Percentiles rank a stretch among this genome's conserved stretches.
phyloP scores from a whole-genome alignment of 805 yeast genomes.

The Ascoidea rubescens region DNA sequence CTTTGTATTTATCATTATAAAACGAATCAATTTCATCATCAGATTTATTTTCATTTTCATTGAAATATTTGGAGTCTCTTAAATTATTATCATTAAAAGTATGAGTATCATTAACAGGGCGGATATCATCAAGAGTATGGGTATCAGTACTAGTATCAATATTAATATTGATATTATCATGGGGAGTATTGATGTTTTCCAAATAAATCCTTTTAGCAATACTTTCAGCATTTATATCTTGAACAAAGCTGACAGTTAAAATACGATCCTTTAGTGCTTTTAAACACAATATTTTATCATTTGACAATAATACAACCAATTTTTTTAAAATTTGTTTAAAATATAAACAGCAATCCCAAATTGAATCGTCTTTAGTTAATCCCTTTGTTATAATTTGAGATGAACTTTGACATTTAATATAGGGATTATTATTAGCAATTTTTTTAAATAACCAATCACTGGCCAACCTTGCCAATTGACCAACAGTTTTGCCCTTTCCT shows the following conservation, averaged over 20 bases:
- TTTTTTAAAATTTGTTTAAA: slow-evolving; percentile 27
- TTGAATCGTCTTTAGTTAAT: slow-evolving; percentile 60
- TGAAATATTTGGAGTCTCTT: background rate
- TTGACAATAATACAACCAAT: slow-evolving; percentile 53
- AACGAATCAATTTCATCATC: background rate
- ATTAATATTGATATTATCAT: background rate
- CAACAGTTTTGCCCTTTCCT: slow-evolving; percentile 23
- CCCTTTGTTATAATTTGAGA: slow-evolving; percentile 34
- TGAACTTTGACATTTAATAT: slow-evolving; percentile 51
- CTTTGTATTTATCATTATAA: no score
- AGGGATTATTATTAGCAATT: slow-evolving; percentile 35
- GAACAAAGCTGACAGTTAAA: slow-evolving; percentile 44
- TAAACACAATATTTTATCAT: slow-evolving; percentile 72
- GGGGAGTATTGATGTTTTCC: slow-evolving; percentile 16
- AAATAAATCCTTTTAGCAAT: slow-evolving; percentile 26
- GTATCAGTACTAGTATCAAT: background rate
- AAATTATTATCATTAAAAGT: background rate
- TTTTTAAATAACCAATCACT: slow-evolving; percentile 61
- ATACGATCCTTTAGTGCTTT: slow-evolving; percentile 60
- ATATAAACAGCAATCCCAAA: slow-evolving; percentile 71
- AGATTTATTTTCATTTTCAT: background rate
- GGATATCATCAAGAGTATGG: background rate
- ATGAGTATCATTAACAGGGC: background rate
- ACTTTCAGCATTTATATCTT: slow-evolving; percentile 27
- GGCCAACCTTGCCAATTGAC: slow-evolving; percentile 53